Evolutionary conservation across 164 flowering plant genomes (phyloP).

Genomic region (Litsea cubeba): DNA sequence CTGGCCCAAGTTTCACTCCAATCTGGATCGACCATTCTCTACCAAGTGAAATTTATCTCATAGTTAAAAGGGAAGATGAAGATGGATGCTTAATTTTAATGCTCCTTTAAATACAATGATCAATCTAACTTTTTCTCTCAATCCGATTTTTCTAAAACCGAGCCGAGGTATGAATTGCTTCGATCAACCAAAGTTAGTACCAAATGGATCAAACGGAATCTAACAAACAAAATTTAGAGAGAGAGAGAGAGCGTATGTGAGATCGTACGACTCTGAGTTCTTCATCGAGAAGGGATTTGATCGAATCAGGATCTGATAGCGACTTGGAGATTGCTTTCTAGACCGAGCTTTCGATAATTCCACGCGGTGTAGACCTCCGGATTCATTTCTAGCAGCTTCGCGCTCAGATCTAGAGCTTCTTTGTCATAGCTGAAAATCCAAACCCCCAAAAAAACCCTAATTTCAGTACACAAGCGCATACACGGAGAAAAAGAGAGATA

Average conservation of each 20-base stretch:
- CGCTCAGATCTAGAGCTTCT: constrained; percentile 65
- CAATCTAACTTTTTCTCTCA: too few relatives aligned
- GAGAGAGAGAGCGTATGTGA: not conserved
- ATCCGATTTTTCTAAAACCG: too few relatives aligned
- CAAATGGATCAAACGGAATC: too few relatives aligned
- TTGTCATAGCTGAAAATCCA: constrained; percentile 46
- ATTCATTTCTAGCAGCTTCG: constrained; percentile 65
- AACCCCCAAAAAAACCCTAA: not conserved
- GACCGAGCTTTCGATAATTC: constrained; percentile 86
- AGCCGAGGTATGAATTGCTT: too few relatives aligned
- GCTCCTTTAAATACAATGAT: too few relatives aligned
- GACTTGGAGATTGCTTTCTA: constrained; percentile 36
- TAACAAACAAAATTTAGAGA: too few relatives aligned
- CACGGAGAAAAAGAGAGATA: constrained; percentile 1
- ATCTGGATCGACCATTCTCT: too few relatives aligned
- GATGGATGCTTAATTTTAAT: too few relatives aligned
- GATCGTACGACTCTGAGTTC: constrained; percentile 65
- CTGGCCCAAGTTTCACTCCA: too few relatives aligned
- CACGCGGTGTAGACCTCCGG: constrained; percentile 84
- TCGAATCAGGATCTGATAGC: constrained; percentile 32
- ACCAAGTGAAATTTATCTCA: too few relatives aligned
- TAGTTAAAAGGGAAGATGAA: too few relatives aligned
- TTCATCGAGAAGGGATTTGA: constrained; percentile 52
- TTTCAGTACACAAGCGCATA: not conserved
- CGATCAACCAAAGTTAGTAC: too few relatives aligned